phyloP scores from a whole-genome alignment of 2,329 filamentous ascomycete species.

The Diaporthe vexans region DNA sequence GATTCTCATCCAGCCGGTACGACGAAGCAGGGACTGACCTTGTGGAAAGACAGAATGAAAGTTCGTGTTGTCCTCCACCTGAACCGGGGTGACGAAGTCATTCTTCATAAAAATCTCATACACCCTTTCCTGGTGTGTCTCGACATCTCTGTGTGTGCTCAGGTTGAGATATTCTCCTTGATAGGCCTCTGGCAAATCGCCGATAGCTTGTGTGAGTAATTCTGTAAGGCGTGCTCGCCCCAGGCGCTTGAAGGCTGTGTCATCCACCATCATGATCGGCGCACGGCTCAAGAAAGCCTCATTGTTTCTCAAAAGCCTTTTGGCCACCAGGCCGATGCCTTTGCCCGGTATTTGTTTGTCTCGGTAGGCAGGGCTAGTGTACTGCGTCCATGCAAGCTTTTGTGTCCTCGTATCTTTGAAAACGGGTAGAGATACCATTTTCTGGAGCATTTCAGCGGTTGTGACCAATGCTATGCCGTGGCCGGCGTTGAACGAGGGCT shows the following conservation, averaged over 20 bases:
- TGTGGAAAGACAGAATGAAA: constrained; percentile 52
- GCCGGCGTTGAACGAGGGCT: constrained; percentile 45
- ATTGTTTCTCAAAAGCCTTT: constrained; percentile 46
- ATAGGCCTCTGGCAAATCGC: constrained; percentile 45
- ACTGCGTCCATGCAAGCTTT: background rate
- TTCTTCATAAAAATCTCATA: constrained; percentile 52
- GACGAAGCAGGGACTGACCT: constrained; percentile 44
- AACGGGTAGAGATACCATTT: constrained; percentile 39
- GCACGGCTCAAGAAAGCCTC: constrained; percentile 49
- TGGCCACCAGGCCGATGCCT: constrained; percentile 51
- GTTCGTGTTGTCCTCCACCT: constrained; percentile 42
- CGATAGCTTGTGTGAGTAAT: constrained; percentile 47
- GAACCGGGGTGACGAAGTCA: constrained; percentile 48
- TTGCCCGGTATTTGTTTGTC: constrained; percentile 50
- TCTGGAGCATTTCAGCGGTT: constrained; percentile 44
- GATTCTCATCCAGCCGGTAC: background rate
- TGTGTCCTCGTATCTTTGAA: constrained; percentile 10
- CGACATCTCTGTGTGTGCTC: constrained; percentile 45
- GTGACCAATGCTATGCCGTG: constrained; percentile 49
- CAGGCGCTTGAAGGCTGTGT: constrained; percentile 45
- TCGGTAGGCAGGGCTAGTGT: constrained; percentile 39
- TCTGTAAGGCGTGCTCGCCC: constrained; percentile 42
- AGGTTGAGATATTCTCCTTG: constrained; percentile 47
- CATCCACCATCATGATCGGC: constrained; percentile 52
- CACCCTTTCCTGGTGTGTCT: constrained; percentile 43